Evolutionary conservation across 179 eudicot genomes (phyloP), one percentile per base, ranked within the genome.

Genomic region (Silene noctiflora): DNA sequence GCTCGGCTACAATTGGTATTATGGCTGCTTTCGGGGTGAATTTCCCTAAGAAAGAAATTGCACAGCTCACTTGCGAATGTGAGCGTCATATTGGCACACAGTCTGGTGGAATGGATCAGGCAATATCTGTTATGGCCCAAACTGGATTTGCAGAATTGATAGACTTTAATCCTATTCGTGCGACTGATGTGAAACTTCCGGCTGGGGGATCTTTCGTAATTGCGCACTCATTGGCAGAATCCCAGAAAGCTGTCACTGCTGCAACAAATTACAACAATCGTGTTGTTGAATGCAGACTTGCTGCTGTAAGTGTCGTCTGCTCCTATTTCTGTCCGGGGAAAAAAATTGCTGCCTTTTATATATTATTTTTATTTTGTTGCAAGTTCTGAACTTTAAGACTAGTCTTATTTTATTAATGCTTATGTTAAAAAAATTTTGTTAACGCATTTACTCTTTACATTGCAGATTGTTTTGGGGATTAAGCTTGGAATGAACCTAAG

Each of bases 61-160:
- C 99, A n/a, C 97, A 96, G 72, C 91, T 96, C 80, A 90, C 98
- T 17, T 96, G 99, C 77, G 97, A 84, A 72, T 93, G 99, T 74
- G 99, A 93, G 82, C 84, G 92, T 33, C 97, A 96, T 82, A 93
- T 96, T 60, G 99, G 99, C 33, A 96, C 98, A n/a, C 99, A 96
- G 46, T 93, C 98, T 82, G 99, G 99, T 80, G 99, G 99, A 75
- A 96, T 96, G 99, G 99, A 96, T 79, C 99, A 96, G 96, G 98
- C 99, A 73, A 96, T 96, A 56, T 93, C 99, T 65, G 83, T 93
- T 77, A 93, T 96, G 99, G 99, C 99, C 74, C 81, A 89, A 84
- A 73, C 83, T 56, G 97, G 99, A 72, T 90, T 91, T 72, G 99
- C 97, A 14, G 93, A 93, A 84, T 83, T 96, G 77, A 96, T 96